Evolutionary conservation across 345 rosid species (phyloP), one percentile per base, ranked within the genome.

Genomic region (Syzygium jambos): DNA sequence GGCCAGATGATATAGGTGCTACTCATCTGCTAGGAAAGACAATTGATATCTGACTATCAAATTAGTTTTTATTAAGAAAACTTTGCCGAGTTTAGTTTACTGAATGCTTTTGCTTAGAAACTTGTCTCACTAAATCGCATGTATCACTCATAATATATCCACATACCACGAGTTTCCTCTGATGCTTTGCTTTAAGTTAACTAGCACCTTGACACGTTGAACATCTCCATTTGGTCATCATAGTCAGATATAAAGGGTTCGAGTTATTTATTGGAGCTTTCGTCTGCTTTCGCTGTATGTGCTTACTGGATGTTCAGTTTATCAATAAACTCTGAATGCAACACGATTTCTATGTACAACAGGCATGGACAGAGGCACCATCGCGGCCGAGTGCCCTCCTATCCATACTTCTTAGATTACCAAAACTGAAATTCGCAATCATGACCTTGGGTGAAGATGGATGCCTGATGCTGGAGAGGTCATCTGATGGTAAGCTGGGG

Each of bases 361-460:
- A 97, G 98, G 92, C 92, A 85, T 96, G 98, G 98, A 93, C 98
- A 78, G 97, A 91, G 87, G 96, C 92, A 46, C 89, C 95, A 43
- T 92, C 98, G 25, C 59, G 90, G 89, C 92, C 96, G 29, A 91
- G 90, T 87, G 95, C 98, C 51, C 99, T 97, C 84, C 88, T 95
- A 89, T 95, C 96, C 89, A 93, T 97, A 95, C 93, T 95, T 90
- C 88, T 93, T 89, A 93, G 89, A 90, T 90, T 97, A 91, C 98
- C 97, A 13, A 93, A 93, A 56, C 43, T 97, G 63, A 94, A 94
- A 91, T 95, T 95, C 88, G 98, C 93, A 86, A 93, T 96, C 85
- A 97, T 94, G 86, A 97, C 99, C 85, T 91, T 95, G 91, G 98
- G 99, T 73, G 97, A 92, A 88, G 92, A 93, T 57, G 99, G 99